Evolutionary conservation across 768 basidiomycete species (phyloP), one percentile per base, ranked within the genome.

Genomic region (Lepiota subincarnata): DNA sequence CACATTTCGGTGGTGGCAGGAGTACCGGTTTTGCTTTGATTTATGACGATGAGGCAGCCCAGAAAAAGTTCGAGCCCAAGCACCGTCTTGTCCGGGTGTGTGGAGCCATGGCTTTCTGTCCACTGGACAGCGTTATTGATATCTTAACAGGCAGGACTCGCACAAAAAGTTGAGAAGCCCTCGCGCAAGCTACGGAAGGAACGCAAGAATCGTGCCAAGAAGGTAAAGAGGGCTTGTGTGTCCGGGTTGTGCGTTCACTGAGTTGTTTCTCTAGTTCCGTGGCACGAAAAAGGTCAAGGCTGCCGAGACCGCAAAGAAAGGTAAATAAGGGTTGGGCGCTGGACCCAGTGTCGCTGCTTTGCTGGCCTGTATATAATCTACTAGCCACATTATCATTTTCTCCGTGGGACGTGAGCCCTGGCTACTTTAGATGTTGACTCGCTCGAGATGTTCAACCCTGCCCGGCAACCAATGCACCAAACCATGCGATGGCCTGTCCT

Each of bases 191-290:
- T 98, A 73, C 88, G 97, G 74, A 98, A 98, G 80, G 96, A 98
- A 80, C 86, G 97, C 66, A 99, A 99, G 84, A 99, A 99, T 78
- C 87, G 96, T 70, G 83, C 89, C 58, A 99, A 99, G 89, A 98
- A 98, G 87, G 95, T 92, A 22, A 16, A 55, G 36, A 22, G 20
- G 48, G 20, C 36, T 56, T 37, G 11, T 37, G 11, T 16, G 42
- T 13, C 51, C 18, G 24, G 12, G 38, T 59, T 31, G 16, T 14
- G n/a, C 36, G 41, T 53, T 31, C 19, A 14, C 55, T 62, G 31
- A 64, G 38, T 26, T 53, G 42, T 53, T 53, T 45, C 48, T 56
- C 54, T 63, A 98, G 94, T 74, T 94, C 75, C 91, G 95, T 67
- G 95, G 96, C 64, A 94, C 89, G 70, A 89, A 90, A 79, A 98